These are phyloP conservation scores for Zygotorulaspora sp. DNA, from an alignment of 805 yeast species.

Conservation along the genomic window DNA sequence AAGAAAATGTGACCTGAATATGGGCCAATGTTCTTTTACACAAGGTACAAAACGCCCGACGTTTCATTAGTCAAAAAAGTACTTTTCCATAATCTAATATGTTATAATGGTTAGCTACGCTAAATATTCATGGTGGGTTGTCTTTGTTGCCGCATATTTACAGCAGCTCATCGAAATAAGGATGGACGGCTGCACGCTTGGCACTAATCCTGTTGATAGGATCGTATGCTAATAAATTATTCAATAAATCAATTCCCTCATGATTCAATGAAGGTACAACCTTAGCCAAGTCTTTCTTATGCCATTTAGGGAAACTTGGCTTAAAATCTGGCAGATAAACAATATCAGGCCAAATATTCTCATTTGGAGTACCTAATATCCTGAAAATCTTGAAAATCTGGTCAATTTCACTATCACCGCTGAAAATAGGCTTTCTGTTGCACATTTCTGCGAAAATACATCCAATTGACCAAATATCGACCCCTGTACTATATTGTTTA, in stretches of 20 bases:
- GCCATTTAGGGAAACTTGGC: conserved; percentile 75
- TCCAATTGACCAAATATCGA: conserved; percentile 98
- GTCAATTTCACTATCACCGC: conserved; percentile 95
- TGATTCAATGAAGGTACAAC: conserved; percentile 75
- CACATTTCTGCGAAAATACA: conserved; percentile 98
- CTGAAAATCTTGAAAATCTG: conserved; percentile 88
- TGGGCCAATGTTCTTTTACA: no score
- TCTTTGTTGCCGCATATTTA: no score
- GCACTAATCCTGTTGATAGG: conserved; percentile 94
- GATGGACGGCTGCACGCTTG: conserved; percentile 84
- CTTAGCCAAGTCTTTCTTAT: conserved; percentile 82
- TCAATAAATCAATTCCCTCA: conserved; percentile 79
- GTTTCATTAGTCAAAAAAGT: no score
- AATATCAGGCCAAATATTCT: conserved; percentile 96
- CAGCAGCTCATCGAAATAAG: conserved; percentile 42
- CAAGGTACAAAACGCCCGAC: no score
- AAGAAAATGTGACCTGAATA: no score
- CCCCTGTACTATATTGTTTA: conserved; percentile 91
- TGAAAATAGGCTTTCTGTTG: conserved; percentile 94
- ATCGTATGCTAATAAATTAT: conserved; percentile 77
- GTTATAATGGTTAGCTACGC: no score
- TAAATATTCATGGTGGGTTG: no score
- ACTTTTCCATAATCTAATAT: no score
- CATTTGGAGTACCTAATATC: conserved; percentile 94
- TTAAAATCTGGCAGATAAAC: conserved; percentile 83